A percentile compares a stretch with the other conserved stretches of the same genome.
Conservation (phyloP, 2,329 filamentous ascomycete genomes). For the Penicillium sp. region DNA sequence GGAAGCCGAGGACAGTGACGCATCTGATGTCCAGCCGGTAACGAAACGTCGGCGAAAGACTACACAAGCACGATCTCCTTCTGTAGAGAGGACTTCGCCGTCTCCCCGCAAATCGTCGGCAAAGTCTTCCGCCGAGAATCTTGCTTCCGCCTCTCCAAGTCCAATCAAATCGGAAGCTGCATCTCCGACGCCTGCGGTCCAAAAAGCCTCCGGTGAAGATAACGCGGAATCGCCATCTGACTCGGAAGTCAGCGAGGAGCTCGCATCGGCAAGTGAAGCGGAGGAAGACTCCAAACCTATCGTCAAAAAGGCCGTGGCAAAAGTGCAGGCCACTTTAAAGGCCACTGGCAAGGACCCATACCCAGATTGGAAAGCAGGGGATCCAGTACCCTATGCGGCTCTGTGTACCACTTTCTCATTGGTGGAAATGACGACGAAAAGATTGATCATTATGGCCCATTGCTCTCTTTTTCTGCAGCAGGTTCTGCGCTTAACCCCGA, state of each 20-base stretch:
- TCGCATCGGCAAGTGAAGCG: constrained; percentile 44
- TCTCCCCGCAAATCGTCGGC: constrained; percentile 17
- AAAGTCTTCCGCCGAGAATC: constrained; percentile 6
- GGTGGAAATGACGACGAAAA: constrained; percentile 89
- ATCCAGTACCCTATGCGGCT: constrained; percentile 88
- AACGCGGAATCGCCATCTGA: constrained; percentile 28
- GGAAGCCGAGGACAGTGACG: constrained; percentile 42
- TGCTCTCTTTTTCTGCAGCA: constrained; percentile 88
- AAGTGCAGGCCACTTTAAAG: constrained; percentile 70
- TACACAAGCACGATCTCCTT: constrained; percentile 33
- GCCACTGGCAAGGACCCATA: constrained; percentile 70
- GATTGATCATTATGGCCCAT: constrained; percentile 79
- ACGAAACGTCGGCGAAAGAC: constrained; percentile 47
- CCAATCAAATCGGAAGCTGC: constrained; percentile 13
- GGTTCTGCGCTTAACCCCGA: constrained; percentile 83
- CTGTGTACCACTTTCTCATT: constrained; percentile 92
- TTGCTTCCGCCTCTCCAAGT: neutral
- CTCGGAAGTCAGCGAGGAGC: constrained; percentile 32
- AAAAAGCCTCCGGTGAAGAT: constrained; percentile 45
- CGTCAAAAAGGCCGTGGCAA: constrained; percentile 68
- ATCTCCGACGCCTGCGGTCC: constrained; percentile 21
- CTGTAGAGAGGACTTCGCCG: constrained; percentile 17
- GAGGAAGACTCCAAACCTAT: constrained; percentile 63
- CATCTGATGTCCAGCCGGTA: constrained; percentile 55
- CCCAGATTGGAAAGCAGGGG: constrained; percentile 85